Base-by-base conservation (phyloP, 225 moss, liverwort and hornwort species). In the Marchantia paleacea region DNA sequence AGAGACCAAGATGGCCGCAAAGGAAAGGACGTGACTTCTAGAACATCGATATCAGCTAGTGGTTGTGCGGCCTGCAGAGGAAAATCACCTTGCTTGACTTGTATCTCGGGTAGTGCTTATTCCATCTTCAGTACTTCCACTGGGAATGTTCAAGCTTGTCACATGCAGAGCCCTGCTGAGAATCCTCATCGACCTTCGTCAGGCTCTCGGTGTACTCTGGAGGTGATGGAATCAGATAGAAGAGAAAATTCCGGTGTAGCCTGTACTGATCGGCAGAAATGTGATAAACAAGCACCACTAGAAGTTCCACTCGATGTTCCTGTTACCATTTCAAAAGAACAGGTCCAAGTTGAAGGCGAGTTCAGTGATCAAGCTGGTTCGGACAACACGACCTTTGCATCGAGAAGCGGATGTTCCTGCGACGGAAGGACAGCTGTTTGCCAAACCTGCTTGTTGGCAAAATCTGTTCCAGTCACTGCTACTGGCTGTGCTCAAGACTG, bases 141-240 rank as follows among this genome's bases (percentile, higher is more conserved):
- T 9, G 60, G 39, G 14, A 54, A 28, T 18, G 77, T n/a, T 48
- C 51, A 61, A 63, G 63, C 28, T 55, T 28, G 51, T 76, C 84
- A 29, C 26, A n/a, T 71, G 54, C 11, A 20, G 48, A 65, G 66
- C 60, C 65, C 28, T 80, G 62, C 63, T 20, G 83, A 76, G n/a
- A 76, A 16, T 76, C 20, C 75, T 26, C 12, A 0, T 16, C 47
- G n/a, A 13, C 50, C 72, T 12, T 18, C 10, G n/a, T n/a, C 72
- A 72, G 7, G 57, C 55, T 39, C 69, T 19, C 19, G 22, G 9
- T 7, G 53, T 16, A 73, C 31, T 67, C 74, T 72, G 51, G 78
- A 60, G 65, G 57, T n/a, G 60, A 71, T 20, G 30, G 73, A 60
- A 64, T 61, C 19, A 65, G 60, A n/a, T 9, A 63, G 73, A 52